phyloP scores from a whole-genome alignment of 371 early-diverging fungal species.

The Zychaea mexicana region DNA sequence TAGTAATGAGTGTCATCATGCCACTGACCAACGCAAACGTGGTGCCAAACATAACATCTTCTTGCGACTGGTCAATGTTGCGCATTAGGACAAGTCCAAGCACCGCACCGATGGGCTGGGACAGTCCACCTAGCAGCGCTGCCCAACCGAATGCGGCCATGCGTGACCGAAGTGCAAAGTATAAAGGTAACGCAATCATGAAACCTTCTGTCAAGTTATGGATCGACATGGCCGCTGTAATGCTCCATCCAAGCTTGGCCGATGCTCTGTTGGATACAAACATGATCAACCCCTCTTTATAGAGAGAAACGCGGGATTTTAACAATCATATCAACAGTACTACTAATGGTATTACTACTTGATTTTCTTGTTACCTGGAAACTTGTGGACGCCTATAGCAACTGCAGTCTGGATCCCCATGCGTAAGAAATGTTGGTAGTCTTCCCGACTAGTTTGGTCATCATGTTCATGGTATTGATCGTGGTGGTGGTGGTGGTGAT shows the following conservation, averaged over 20 bases:
- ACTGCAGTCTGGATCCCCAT: conserved; percentile 79
- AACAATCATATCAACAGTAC: no score
- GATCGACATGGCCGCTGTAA: conserved; percentile 74
- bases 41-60: conserved; percentile 52
- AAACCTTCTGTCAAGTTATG: conserved; percentile 86
- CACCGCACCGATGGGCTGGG: conserved; percentile 67
- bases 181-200: conserved; percentile 76
- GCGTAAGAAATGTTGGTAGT: conserved; percentile 22
- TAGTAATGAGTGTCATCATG: conserved; percentile 69
- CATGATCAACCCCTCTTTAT: conserved; percentile 69
- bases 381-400: conserved; percentile 79
- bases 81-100: conserved; percentile 53
- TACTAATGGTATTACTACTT: no score
- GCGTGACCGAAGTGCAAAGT: conserved; percentile 68
- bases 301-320: background rate
- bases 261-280: conserved; percentile 68
- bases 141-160: conserved; percentile 63
- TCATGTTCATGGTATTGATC: conserved; percentile 15
- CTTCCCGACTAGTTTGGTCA: conserved; percentile 18
- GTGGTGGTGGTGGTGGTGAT: conserved; percentile 23
- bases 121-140: conserved; percentile 64
- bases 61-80: conserved; percentile 42
- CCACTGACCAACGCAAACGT: conserved; percentile 64
- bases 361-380: conserved; percentile 53
- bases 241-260: conserved; percentile 63